phyloP scores from a whole-genome alignment of 176 grass and related monocot species.

The Avena atlantica region DNA sequence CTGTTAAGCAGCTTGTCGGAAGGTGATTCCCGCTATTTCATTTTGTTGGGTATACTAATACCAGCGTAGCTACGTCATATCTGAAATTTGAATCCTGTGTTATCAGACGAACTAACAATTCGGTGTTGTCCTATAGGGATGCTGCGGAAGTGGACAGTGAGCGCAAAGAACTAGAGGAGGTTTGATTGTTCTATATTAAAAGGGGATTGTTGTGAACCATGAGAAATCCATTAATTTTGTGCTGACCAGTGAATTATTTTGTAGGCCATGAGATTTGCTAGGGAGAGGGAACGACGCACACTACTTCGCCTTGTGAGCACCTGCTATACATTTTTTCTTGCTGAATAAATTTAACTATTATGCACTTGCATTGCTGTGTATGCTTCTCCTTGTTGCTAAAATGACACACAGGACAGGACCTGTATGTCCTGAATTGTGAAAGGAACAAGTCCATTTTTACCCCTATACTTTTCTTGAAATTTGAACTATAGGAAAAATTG shows the following conservation, averaged over 20 bases:
- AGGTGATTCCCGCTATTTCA: conserved; percentile 53
- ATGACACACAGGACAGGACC: background rate
- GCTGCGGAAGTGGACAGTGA: conserved; percentile 47
- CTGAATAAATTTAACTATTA: conserved; percentile 28
- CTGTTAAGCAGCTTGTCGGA: conserved; percentile 62
- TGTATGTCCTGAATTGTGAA: background rate
- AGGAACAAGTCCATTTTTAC: background rate
- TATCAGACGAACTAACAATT: background rate
- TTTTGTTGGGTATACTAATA: conserved; percentile 1
- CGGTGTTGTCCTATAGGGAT: conserved; percentile 40
- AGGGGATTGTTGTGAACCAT: background rate
- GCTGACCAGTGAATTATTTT: conserved; percentile 37
- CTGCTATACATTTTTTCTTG: conserved; percentile 26
- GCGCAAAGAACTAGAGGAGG: conserved; percentile 67
- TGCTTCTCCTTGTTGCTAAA: background rate
- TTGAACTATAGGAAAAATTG: background rate
- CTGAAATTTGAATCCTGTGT: background rate
- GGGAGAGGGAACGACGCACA: conserved; percentile 80
- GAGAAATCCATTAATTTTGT: conserved; percentile 26
- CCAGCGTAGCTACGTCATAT: background rate
- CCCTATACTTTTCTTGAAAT: background rate
- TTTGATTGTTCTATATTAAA: conserved; percentile 34
- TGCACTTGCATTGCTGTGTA: background rate
- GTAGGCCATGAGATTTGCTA: conserved; percentile 83
- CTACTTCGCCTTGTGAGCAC: conserved; percentile 85